Conservation (phyloP, 2,329 filamentous ascomycete genomes). For the Fusarium succisae region DNA sequence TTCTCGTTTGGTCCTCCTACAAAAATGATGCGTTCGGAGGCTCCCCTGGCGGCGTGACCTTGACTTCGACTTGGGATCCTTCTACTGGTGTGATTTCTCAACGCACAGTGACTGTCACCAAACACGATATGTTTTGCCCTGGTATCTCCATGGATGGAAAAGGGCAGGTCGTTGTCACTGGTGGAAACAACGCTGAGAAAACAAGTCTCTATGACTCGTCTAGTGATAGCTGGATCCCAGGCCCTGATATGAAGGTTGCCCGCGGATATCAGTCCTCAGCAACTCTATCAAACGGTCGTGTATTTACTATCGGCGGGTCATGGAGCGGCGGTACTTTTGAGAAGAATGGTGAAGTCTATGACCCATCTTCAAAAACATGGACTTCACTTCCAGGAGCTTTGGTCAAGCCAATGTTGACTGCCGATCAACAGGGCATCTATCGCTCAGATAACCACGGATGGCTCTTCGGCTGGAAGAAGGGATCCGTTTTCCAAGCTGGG, state of each 20-base stretch:
- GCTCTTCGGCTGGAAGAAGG: slow-evolving; percentile 53
- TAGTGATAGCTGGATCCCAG: slow-evolving; percentile 13
- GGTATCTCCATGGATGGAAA: slow-evolving; percentile 60
- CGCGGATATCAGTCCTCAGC: slow-evolving; percentile 23
- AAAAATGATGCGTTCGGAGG: background rate
- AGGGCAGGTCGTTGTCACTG: slow-evolving; percentile 62
- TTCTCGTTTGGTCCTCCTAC: slow-evolving; percentile 23
- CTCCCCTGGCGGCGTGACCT: slow-evolving; percentile 2
- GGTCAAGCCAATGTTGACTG: slow-evolving; percentile 59
- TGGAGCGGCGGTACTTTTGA: slow-evolving; percentile 13
- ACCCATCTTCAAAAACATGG: slow-evolving; percentile 9
- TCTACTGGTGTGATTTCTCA: background rate
- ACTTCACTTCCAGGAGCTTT: slow-evolving; percentile 43
- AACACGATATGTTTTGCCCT: slow-evolving; percentile 67
- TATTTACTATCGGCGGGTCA: slow-evolving; percentile 26
- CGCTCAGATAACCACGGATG: slow-evolving; percentile 45
- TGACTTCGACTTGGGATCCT: slow-evolving; percentile 22
- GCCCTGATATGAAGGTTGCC: slow-evolving; percentile 16
- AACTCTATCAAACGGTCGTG: slow-evolving; percentile 10
- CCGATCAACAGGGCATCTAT: slow-evolving; percentile 51
- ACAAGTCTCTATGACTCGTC: slow-evolving; percentile 57
- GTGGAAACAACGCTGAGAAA: slow-evolving; percentile 59
- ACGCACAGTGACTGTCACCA: slow-evolving; percentile 49
- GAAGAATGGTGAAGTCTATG: slow-evolving; percentile 27
- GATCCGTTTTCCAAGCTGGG: slow-evolving; percentile 62